phyloP scores from a whole-genome alignment of 371 early-diverging fungal species.

The Syncephalastrum contaminatum region DNA sequence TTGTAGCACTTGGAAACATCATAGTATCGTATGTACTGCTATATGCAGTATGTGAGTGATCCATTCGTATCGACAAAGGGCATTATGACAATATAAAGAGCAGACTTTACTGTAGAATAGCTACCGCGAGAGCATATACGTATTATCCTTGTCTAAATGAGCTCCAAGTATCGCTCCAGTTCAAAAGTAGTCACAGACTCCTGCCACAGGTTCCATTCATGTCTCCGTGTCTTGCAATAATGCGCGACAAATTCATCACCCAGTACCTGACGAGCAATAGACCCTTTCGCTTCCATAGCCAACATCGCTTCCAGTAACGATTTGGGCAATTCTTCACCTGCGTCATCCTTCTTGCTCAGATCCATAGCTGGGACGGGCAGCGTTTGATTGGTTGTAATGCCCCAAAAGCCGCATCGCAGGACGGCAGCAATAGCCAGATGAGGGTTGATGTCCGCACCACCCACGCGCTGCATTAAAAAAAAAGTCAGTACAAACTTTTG shows the following conservation, averaged over 20 bases:
- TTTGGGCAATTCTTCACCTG: conserved; percentile 57
- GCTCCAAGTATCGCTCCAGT: conserved; percentile 70
- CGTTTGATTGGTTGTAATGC: conserved; percentile 62
- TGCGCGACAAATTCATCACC: conserved; percentile 82
- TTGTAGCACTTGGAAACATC: no score
- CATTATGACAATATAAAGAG: no score
- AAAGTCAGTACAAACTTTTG: conserved; percentile 1
- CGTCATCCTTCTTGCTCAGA: conserved; percentile 6
- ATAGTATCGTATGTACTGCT: neutral
- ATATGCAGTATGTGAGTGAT: neutral
- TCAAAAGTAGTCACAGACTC: conserved; percentile 80
- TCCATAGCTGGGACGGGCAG: conserved; percentile 45
- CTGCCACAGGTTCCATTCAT: conserved; percentile 78
- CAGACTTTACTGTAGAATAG: no score
- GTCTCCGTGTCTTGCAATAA: conserved; percentile 66
- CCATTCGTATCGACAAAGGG: neutral
- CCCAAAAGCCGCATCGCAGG: conserved; percentile 77
- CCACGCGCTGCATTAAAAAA: conserved; percentile 57
- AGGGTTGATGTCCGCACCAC: conserved; percentile 84
- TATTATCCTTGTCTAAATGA: conserved; percentile 33
- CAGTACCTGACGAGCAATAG: conserved; percentile 75
- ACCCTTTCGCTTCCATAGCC: conserved; percentile 61
- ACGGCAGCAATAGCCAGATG: conserved; percentile 79
- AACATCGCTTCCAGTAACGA: conserved; percentile 66
- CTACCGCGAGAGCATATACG: neutral